phyloP scores from a whole-genome alignment of 2,329 filamentous ascomycete species.

The Colletotrichum tanaceti region DNA sequence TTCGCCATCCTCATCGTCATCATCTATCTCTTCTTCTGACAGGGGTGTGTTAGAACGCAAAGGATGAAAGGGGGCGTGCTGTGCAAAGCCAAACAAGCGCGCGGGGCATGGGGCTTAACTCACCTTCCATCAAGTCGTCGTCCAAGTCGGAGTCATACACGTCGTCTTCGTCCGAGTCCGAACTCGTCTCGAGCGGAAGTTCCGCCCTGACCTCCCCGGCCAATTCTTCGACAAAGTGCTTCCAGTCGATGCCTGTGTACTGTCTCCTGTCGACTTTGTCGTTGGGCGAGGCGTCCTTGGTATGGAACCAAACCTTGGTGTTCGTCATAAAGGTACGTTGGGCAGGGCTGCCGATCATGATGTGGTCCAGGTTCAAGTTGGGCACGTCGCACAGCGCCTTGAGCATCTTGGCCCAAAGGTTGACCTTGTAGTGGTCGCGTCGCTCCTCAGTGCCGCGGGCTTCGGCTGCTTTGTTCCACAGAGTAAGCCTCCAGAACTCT shows the following conservation, averaged over 20 bases:
- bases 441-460: neutral
- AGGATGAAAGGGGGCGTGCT: neutral
- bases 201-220: constrained; percentile 37
- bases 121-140: constrained; percentile 32
- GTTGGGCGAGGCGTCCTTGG: neutral
- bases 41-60: constrained; percentile 3
- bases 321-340: constrained; percentile 40
- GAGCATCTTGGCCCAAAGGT: constrained; percentile 56
- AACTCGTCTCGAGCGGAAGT: constrained; percentile 22
- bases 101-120: neutral
- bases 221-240: constrained; percentile 49
- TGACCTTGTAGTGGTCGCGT: constrained; percentile 42
- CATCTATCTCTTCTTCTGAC: constrained; percentile 6
- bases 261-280: constrained; percentile 29
- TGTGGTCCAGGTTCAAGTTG: constrained; percentile 49
- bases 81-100: neutral
- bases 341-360: constrained; percentile 48
- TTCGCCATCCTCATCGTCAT: constrained; percentile 12
- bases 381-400: constrained; percentile 44
- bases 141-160: constrained; percentile 15
- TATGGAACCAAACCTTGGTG: constrained; percentile 9
- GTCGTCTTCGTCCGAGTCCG: constrained; percentile 15
- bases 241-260: constrained; percentile 53
- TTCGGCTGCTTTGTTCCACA: constrained; percentile 38
- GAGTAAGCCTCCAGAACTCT: constrained; percentile 58